Evolutionary conservation across 2,329 filamentous ascomycete genomes (phyloP).

Genomic region (Phaeomoniella chlamydospora): DNA sequence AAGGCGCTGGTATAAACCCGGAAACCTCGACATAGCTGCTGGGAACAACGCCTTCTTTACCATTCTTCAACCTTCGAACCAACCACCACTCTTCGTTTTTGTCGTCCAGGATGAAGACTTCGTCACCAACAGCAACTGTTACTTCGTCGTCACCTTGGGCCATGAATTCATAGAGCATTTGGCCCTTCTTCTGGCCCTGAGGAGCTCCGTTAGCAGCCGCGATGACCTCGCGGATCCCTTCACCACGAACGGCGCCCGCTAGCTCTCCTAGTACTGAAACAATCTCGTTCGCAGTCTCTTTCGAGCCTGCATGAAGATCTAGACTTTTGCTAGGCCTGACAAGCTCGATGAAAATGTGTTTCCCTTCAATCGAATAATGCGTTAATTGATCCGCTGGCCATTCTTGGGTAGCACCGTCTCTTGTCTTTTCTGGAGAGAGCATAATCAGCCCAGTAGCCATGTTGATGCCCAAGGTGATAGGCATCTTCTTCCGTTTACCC

Average conservation of each 20-base stretch:
- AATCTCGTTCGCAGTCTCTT: constrained; percentile 92
- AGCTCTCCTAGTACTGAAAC: constrained; percentile 77
- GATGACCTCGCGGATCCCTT: constrained; percentile 68
- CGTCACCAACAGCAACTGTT: constrained; percentile 76
- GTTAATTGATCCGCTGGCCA: constrained; percentile 92
- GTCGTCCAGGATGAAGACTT: constrained; percentile 82
- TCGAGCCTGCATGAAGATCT: constrained; percentile 93
- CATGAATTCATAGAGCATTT: constrained; percentile 88
- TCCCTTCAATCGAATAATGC: constrained; percentile 96
- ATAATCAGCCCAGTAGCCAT: constrained; percentile 76
- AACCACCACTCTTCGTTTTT: constrained; percentile 99
- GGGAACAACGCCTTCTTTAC: constrained; percentile 88
- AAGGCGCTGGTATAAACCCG: constrained; percentile 43
- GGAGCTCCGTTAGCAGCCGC: constrained; percentile 57
- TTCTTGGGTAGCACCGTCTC: constrained; percentile 74
- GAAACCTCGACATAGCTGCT: constrained; percentile 91
- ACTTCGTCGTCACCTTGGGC: constrained; percentile 95
- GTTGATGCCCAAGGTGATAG: constrained; percentile 91
- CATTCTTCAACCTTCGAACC: constrained; percentile 77
- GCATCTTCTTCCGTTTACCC: constrained; percentile 96
- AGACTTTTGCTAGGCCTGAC: constrained; percentile 85
- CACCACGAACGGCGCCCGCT: constrained; percentile 71
- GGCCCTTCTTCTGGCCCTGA: constrained; percentile 59
- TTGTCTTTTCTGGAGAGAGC: constrained; percentile 72
- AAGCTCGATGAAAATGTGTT: constrained; percentile 92